Percentiles rank a stretch among this genome's conserved stretches.
Evolutionary conservation across 768 basidiomycete species (phyloP).

Genomic region (Pleurotus platypus): DNA sequence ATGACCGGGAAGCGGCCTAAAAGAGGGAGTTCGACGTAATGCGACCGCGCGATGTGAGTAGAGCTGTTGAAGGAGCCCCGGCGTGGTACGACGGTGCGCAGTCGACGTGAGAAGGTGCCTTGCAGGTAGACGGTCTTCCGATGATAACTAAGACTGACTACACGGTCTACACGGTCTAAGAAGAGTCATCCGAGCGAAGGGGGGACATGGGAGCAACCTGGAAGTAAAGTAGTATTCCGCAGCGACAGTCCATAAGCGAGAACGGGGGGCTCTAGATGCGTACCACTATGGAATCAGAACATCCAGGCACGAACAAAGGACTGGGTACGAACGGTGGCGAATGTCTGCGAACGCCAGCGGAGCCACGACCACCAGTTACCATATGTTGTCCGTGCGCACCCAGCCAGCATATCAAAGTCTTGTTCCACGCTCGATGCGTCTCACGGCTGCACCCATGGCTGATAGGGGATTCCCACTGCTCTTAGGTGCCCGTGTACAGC

Average conservation of each 20-base stretch:
- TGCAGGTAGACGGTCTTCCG: no score
- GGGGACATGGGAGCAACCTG: neutral
- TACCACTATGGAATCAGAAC: no score
- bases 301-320: neutral
- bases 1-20: no score
- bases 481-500: neutral
- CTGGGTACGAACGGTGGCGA: neutral
- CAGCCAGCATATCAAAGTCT: no score
- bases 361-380: neutral
- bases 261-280: neutral
- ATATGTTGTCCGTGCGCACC: neutral
- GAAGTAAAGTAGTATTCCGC: neutral
- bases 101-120: neutral
- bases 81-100: neutral
- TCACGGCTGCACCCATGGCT: neutral
- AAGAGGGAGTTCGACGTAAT: no score
- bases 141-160: neutral
- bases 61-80: neutral
- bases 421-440: no score
- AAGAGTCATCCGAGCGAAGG: neutral
- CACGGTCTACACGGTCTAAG: neutral
- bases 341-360: neutral
- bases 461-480: neutral
- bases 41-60: no score
- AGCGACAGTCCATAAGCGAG: neutral